A percentile compares a stretch with the other conserved stretches of the same genome.
These are phyloP conservation scores for Botryotinia narcissicola DNA, from an alignment of 2,329 filamentous ascomycete species.

Conservation along the genomic window DNA sequence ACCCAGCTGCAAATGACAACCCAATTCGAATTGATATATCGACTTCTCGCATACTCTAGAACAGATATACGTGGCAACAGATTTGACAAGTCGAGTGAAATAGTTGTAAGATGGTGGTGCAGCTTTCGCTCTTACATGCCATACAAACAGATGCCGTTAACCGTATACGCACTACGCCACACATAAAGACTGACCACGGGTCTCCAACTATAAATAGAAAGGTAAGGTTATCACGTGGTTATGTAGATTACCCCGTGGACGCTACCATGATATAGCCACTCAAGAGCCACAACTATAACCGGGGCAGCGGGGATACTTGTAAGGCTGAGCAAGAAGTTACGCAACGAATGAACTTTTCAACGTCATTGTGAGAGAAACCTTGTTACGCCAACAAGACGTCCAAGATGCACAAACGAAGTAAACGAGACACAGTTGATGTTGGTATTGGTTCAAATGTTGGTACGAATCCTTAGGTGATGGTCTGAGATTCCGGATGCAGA, in stretches of 20 bases:
- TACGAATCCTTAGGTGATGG: background rate
- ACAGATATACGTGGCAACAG: slow-evolving; percentile 23
- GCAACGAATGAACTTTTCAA: background rate
- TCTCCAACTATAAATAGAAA: background rate
- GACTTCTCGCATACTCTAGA: background rate
- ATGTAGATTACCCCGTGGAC: too few species aligned
- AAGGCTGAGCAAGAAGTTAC: slow-evolving; percentile 13
- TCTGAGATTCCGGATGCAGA: background rate
- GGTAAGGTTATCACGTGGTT: background rate
- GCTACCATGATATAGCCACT: background rate
- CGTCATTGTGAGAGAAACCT: background rate
- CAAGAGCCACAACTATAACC: background rate
- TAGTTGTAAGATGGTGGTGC: background rate
- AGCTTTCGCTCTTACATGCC: background rate
- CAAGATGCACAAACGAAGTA: background rate
- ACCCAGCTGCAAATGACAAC: background rate
- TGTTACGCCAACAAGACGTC: background rate
- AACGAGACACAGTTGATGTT: background rate
- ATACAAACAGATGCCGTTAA: background rate
- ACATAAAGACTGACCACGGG: background rate
- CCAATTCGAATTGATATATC: background rate
- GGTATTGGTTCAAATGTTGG: background rate
- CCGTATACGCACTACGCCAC: background rate
- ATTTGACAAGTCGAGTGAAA: slow-evolving; percentile 16
- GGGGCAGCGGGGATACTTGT: background rate